These are phyloP conservation scores for Penicillium sp. DNA, from an alignment of 2,329 filamentous ascomycete genomes.

Conservation along the genomic window DNA sequence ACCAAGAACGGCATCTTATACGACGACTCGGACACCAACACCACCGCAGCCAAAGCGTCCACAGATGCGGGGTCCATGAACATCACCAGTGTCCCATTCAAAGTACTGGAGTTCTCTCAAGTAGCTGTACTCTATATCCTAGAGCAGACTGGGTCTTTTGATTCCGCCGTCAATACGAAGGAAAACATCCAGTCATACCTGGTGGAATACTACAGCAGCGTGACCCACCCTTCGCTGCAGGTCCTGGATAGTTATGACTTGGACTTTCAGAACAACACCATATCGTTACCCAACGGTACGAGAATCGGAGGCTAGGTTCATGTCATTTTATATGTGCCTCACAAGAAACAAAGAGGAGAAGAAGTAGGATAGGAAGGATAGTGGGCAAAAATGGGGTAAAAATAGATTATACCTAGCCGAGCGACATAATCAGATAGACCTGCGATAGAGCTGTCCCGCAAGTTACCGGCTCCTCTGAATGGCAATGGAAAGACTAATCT, in stretches of 20 bases:
- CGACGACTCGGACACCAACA: conserved; percentile 15
- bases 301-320: not conserved
- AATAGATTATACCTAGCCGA: no score
- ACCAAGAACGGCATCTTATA: conserved; percentile 42
- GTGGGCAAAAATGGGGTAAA: no score
- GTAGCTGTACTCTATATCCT: conserved; percentile 45
- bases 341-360: no score
- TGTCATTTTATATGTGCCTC: not conserved
- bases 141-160: conserved; percentile 33
- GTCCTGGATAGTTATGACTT: conserved; percentile 31
- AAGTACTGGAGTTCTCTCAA: conserved; percentile 36
- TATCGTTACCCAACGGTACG: conserved; percentile 17
- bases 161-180: conserved; percentile 29
- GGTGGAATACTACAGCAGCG: conserved; percentile 21
- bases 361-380: no score
- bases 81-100: conserved; percentile 16
- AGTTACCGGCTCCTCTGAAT: no score
- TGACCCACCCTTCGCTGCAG: conserved; percentile 17
- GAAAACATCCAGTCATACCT: conserved; percentile 35
- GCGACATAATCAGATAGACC: no score
- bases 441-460: no score
- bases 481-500: no score
- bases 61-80: conserved; percentile 17
- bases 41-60: conserved; percentile 4
- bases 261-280: conserved; percentile 38